Conservation (phyloP, 2,329 filamentous ascomycete species). For the Phialophora chinensis region DNA sequence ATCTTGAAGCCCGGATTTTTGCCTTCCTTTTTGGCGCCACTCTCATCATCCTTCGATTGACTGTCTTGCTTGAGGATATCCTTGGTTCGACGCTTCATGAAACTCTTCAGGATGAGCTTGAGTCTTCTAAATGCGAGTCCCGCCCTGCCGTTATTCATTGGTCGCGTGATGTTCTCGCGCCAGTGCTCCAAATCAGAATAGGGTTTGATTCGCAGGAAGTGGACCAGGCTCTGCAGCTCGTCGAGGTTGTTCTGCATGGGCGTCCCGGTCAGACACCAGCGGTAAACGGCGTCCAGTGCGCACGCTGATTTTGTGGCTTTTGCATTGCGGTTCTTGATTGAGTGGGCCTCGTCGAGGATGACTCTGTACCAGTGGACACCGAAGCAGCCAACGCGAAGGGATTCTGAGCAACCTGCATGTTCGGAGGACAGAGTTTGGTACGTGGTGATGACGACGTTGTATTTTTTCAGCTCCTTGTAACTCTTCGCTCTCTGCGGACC, state of each 20-base stretch:
- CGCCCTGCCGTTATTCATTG: slow-evolving; percentile 87
- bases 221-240: slow-evolving; percentile 90
- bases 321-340: slow-evolving; percentile 96
- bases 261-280: slow-evolving; percentile 95
- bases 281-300: slow-evolving; percentile 80
- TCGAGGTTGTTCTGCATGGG: slow-evolving; percentile 99
- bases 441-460: slow-evolving; percentile 96
- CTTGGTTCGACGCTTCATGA: slow-evolving; percentile 99
- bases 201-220: slow-evolving; percentile 88
- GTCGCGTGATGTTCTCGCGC: slow-evolving; percentile 88
- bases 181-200: slow-evolving; percentile 85
- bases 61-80: slow-evolving; percentile 91
- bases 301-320: slow-evolving; percentile 94
- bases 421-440: slow-evolving; percentile 96
- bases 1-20: slow-evolving; percentile 79
- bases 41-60: slow-evolving; percentile 64
- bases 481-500: slow-evolving; percentile 83
- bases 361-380: slow-evolving; percentile 93
- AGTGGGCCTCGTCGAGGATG: slow-evolving; percentile 95
- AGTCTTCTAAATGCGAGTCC: slow-evolving; percentile 86
- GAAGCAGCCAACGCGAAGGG: slow-evolving; percentile 80
- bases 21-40: slow-evolving; percentile 53
- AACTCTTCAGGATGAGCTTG: slow-evolving; percentile 83
- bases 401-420: slow-evolving; percentile 68
- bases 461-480: slow-evolving; percentile 75